Conservation (phyloP, 495 filamentous ascomycete species). For the Aspergillus nidulans region DNA sequence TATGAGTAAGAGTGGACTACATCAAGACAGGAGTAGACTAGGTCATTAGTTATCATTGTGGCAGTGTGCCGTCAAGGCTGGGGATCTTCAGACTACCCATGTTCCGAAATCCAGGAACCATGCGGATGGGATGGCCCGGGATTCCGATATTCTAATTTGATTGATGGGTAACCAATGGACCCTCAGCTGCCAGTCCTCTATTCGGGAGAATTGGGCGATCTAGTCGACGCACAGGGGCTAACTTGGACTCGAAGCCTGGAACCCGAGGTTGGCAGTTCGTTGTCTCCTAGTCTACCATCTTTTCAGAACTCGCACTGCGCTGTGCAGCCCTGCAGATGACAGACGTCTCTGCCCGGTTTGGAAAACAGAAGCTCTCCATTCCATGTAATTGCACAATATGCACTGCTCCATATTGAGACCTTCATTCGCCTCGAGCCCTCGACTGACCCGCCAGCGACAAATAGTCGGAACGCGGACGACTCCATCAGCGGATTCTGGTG, state of each 20-base stretch:
- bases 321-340: background rate
- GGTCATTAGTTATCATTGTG: too few relatives aligned
- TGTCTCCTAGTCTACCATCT: background rate
- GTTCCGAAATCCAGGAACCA: slow-evolving; percentile 5
- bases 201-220: background rate
- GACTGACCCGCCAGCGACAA: background rate
- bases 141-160: slow-evolving; percentile 1
- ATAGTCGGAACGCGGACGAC: slow-evolving; percentile 13
- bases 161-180: too few relatives aligned
- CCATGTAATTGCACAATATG: background rate
- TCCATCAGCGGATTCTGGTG: slow-evolving; percentile 24
- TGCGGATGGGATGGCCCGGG: slow-evolving; percentile 4
- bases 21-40: too few relatives aligned
- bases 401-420: background rate
- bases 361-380: background rate
- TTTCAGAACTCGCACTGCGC: background rate
- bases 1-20: too few relatives aligned
- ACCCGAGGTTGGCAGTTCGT: background rate
- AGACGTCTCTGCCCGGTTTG: background rate
- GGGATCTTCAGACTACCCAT: background rate
- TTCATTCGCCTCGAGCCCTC: background rate
- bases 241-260: background rate
- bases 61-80: background rate
- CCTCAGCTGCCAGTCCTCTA: background rate
- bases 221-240: background rate